phyloP scores from a whole-genome alignment of 1,284 basidiomycete species.

The Butyriboletus appendiculatus region DNA sequence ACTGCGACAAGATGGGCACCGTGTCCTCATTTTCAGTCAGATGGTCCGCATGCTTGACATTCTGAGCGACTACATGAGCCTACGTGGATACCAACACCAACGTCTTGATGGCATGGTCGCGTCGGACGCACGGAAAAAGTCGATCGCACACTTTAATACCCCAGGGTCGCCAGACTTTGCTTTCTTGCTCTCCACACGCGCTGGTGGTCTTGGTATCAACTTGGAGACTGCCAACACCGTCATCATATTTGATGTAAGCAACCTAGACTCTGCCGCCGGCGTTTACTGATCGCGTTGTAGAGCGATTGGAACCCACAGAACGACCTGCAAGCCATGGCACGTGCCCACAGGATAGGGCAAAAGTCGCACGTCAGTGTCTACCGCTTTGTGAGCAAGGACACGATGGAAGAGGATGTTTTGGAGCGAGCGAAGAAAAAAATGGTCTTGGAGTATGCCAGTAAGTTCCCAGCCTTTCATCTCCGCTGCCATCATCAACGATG shows the following conservation, averaged over 20 bases:
- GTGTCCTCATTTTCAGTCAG: slow-evolving; percentile 98
- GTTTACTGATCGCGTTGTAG: slow-evolving; percentile 42
- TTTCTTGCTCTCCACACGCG: slow-evolving; percentile 95
- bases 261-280: slow-evolving; percentile 12
- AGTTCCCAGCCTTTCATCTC: slow-evolving; percentile 39
- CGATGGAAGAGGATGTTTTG: slow-evolving; percentile 98
- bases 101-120: slow-evolving; percentile 96
- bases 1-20: slow-evolving; percentile 90
- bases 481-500: slow-evolving; percentile 4
- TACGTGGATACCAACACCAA: slow-evolving; percentile 93
- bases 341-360: slow-evolving; percentile 95
- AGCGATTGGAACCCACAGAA: slow-evolving; percentile 98
- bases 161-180: slow-evolving; percentile 95
- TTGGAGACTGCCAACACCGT: slow-evolving; percentile 98
- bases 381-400: slow-evolving; percentile 97
- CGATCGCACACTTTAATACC: slow-evolving; percentile 97
- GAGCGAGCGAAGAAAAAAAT: slow-evolving; percentile 99
- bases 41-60: slow-evolving; percentile 99
- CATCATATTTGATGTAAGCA: slow-evolving; percentile 95
- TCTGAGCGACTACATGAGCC: slow-evolving; percentile 93
- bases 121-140: slow-evolving; percentile 89
- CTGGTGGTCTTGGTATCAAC: slow-evolving; percentile 98
- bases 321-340: slow-evolving; percentile 98
- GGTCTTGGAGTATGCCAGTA: slow-evolving; percentile 99
- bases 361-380: slow-evolving; percentile 99